Evolutionary conservation across 441 rosid genomes (phyloP).

Genomic region (Brassica balearica): DNA sequence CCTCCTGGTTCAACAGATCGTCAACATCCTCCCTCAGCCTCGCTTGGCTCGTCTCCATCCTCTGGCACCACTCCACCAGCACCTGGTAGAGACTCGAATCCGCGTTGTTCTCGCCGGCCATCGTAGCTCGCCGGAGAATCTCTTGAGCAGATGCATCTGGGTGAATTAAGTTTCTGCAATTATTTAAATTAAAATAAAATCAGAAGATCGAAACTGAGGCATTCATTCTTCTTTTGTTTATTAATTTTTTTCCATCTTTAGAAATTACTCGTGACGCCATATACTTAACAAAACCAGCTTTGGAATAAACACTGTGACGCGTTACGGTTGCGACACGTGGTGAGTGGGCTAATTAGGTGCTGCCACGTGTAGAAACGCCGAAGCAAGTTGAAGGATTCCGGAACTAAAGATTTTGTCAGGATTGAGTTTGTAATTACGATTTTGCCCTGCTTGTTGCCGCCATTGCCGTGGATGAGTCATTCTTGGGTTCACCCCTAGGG

Average conservation of each 20-base stretch:
- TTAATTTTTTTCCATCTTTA: constrained; percentile 19
- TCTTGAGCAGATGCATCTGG: constrained; percentile 35
- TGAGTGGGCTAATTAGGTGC: fast-evolving
- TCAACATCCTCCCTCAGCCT: constrained; percentile 57
- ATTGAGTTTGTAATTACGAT: background rate
- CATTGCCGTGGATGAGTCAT: background rate
- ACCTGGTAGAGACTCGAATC: constrained; percentile 46
- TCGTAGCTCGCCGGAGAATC: constrained; percentile 38
- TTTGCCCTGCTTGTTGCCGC: constrained; percentile 15
- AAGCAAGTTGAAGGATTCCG: constrained; percentile 17
- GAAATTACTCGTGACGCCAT: constrained; percentile 38
- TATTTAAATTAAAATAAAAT: background rate
- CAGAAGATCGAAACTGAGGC: background rate
- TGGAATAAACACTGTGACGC: background rate
- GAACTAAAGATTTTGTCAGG: constrained; percentile 22
- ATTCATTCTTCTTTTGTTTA: constrained; percentile 21
- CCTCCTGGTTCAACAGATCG: constrained; percentile 46
- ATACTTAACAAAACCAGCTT: constrained; percentile 27
- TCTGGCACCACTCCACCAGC: constrained; percentile 65
- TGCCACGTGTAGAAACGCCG: constrained; percentile 26
- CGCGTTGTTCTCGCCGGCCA: constrained; percentile 52
- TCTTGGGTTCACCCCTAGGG: too few relatives aligned
- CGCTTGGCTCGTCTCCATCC: constrained; percentile 64
- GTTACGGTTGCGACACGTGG: background rate
- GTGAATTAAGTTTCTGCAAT: background rate